A percentile compares a stretch with the other conserved stretches of the same genome.
phyloP scores from a whole-genome alignment of 2,329 filamentous ascomycete species.

The Talaromyces marneffei region DNA sequence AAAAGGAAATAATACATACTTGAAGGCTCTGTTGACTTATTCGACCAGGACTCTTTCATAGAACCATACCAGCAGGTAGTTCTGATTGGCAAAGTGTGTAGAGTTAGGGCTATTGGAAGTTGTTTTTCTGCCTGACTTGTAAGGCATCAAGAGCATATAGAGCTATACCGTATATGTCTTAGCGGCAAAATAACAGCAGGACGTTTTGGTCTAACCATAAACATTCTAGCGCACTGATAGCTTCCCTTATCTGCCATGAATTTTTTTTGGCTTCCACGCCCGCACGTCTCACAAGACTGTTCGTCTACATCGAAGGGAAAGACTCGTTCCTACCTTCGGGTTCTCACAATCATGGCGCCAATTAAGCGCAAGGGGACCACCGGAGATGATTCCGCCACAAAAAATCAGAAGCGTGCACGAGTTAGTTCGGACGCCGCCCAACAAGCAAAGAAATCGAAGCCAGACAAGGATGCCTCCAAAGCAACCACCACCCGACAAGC shows the following conservation, averaged over 20 bases:
- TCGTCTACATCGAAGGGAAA: not conserved
- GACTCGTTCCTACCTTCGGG: not conserved
- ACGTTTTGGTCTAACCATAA: not conserved
- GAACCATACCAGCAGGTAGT: not conserved
- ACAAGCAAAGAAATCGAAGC: slow-evolving; percentile 27
- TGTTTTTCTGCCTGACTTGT: not conserved
- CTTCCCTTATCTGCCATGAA: slow-evolving; percentile 13
- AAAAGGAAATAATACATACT: no score
- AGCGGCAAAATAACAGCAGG: not conserved
- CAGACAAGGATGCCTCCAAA: slow-evolving; percentile 22
- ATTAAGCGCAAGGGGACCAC: slow-evolving; percentile 42
- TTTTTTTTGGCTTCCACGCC: slow-evolving; percentile 9
- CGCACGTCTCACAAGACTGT: slow-evolving; percentile 6
- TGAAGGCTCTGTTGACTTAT: not conserved
- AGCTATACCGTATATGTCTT: not conserved
- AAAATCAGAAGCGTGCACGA: slow-evolving; percentile 38
- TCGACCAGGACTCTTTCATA: not conserved
- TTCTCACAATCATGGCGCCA: slow-evolving; percentile 34
- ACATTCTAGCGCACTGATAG: slow-evolving; percentile 12
- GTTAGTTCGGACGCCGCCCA: slow-evolving; percentile 30
- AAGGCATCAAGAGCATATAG: not conserved
- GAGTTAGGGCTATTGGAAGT: not conserved
- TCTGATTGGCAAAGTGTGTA: not conserved
- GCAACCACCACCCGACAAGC: slow-evolving; percentile 24
- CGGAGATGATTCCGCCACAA: slow-evolving; percentile 29